Base-by-base conservation (phyloP, 2,329 filamentous ascomycete species). In the Lachnellula arida region DNA sequence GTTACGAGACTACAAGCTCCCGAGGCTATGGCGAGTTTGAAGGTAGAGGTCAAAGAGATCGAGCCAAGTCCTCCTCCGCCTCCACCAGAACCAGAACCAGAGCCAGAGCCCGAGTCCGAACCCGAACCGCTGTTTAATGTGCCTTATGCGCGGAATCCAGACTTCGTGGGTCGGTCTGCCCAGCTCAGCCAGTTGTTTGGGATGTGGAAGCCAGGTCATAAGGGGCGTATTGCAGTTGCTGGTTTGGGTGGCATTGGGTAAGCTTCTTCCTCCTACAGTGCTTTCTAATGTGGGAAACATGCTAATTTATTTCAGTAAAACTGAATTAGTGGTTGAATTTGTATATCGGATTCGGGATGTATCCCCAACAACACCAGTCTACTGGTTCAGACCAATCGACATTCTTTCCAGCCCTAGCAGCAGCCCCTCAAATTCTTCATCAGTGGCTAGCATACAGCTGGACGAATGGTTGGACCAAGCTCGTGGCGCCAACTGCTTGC, bases 211-310 rank as follows among this genome's bases (percentile, higher is more conserved):
- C 62, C 63, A 15, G 56, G 57, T 14, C 47, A 54, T 15, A 63
- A 55, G 39, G 58, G 55, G 7, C 51, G 64, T 25, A 60, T 64
- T 35, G 62, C 59, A n/a, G 56, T 64, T 43, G 58, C 60, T 37
- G 64, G 63, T 5, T 52, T 66, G n/a, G 64, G 64, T 43, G 64
- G 64, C 22, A 60, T 61, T 48, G 64, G 64, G 63, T 64, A 54
- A 42, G 58, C 47, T 46, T 15, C 46, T 40, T 9, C 17, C 46
- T 43, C 8, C 43, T 6, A 1, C 1, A 23, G 3, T 3, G 9
- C 4, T 22, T 12, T 39, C 35, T 9, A 5, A 2, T 5, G 9
- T 17, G 11, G n/a, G 11, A n/a, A 12, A 43, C 22, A 48, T 22
- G 47, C 47, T 15, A 35, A 28, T 8, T 7, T 40, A 11, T 12